Conservation (phyloP, 2,329 filamentous ascomycete species). For the Orbilia blumenaviensis region DNA sequence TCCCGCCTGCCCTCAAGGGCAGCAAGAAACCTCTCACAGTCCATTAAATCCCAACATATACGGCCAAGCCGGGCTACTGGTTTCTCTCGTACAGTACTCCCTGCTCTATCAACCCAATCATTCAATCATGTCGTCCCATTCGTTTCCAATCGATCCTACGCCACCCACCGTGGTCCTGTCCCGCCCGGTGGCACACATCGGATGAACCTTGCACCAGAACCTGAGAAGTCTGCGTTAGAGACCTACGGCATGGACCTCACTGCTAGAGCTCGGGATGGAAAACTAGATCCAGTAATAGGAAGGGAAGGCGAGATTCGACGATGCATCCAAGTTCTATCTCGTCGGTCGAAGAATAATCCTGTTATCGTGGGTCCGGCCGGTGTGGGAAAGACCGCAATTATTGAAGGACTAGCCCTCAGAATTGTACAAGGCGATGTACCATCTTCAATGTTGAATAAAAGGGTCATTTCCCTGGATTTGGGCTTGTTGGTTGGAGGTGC, state of each 20-base stretch:
- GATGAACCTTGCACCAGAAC: slow-evolving; percentile 83
- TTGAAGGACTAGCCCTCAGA: slow-evolving; percentile 87
- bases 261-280: slow-evolving; percentile 81
- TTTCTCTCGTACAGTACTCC: slow-evolving; percentile 23
- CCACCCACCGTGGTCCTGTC: slow-evolving; percentile 74
- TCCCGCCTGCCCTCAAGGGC: slow-evolving; percentile 40
- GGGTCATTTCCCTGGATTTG: slow-evolving; percentile 85
- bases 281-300: slow-evolving; percentile 94
- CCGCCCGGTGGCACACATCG: slow-evolving; percentile 91
- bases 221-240: slow-evolving; percentile 86
- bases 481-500: slow-evolving; percentile 94
- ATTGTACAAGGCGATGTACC: slow-evolving; percentile 94
- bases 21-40: slow-evolving; percentile 39
- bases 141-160: slow-evolving; percentile 57
- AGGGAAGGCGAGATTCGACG: slow-evolving; percentile 90
- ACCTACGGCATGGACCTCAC: slow-evolving; percentile 92
- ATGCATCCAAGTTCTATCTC: slow-evolving; percentile 90
- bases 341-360: slow-evolving; percentile 94
- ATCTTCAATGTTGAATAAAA: slow-evolving; percentile 93
- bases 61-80: not conserved
- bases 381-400: slow-evolving; percentile 91
- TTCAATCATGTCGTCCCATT: slow-evolving; percentile 33
- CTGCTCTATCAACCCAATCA: slow-evolving; percentile 25
- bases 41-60: slow-evolving; percentile 30
- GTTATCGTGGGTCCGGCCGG: slow-evolving; percentile 92